Conservation (phyloP, 306 rosid species). For the Sesbania bispinosa region DNA sequence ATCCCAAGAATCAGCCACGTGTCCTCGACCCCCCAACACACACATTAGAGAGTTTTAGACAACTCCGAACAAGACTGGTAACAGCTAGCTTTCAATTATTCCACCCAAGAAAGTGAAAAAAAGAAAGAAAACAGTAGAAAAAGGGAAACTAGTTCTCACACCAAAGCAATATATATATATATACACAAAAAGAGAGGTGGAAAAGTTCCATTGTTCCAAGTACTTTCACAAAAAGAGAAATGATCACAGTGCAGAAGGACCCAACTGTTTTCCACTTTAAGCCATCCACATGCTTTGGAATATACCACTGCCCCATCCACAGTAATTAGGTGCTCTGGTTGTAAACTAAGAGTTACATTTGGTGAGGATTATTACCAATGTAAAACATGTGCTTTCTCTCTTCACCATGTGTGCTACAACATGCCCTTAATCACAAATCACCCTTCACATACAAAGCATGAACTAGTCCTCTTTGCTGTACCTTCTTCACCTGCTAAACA, state of each 20-base stretch:
- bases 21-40: not conserved
- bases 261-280: constrained; percentile 47
- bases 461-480: constrained; percentile 34
- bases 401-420: constrained; percentile 48
- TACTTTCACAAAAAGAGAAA: constrained; percentile 4
- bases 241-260: constrained; percentile 28
- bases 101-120: constrained; percentile 1
- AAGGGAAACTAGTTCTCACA: not conserved
- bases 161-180: not conserved
- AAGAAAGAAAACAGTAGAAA: not conserved
- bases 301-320: constrained; percentile 15
- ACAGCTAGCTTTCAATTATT: constrained; percentile 14
- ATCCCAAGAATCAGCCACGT: constrained; percentile 23
- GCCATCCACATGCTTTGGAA: constrained; percentile 57
- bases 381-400: constrained; percentile 40
- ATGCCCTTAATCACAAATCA: constrained; percentile 46
- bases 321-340: constrained; percentile 39
- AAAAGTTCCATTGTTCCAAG: not conserved
- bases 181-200: not conserved
- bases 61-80: not conserved
- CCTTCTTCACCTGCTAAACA: constrained; percentile 23
- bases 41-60: not conserved
- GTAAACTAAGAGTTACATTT: constrained; percentile 34
- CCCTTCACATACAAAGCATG: constrained; percentile 46
- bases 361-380: constrained; percentile 39